Base-by-base conservation (phyloP, 768 basidiomycete species). In the Kwoniella dejecticola region DNA sequence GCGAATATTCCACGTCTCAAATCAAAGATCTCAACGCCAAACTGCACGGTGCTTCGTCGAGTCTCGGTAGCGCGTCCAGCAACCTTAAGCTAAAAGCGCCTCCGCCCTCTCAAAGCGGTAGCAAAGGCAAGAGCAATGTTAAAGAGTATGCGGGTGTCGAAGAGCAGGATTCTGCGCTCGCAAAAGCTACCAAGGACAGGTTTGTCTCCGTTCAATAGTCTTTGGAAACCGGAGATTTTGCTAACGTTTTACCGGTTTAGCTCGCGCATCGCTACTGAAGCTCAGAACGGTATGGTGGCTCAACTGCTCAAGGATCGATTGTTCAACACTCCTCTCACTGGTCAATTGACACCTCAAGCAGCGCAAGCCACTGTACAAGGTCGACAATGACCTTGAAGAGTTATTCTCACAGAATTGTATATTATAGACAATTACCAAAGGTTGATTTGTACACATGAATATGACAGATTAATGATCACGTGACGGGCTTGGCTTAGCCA, bases 241-340 rank as follows among this genome's bases (percentile, higher is more conserved):
- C 46, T 48, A 23, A 48, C 23, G 3, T 13, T 15, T 26, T 38
- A 52, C 47, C 23, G 53, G 46, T 11, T 26, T 70, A 97, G 94
- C 76, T 87, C 86, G 40, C 92, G 89, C 71, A 91, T 97, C 55
- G 87, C 92, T 0, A 84, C 88, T 3, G 93, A 97, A 75, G 90
- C 90, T 1, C 91, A 95, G 68, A 93, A 97, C 68, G 94, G 92
- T 1, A 85, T 98, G 55, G 92, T 96, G 62, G 83, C 92, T 1
- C 94, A 97, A 75, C 86, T 95, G 4, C 83, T 98, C 75, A 97
- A 98, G 77, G 92, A 95, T 64, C 84, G 91, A 44, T 85, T 97
- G 40, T 96, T 97, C 76, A 81, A 79, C 38, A 62, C 70, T 19
- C 66, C 69, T 30, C 57, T 72, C 10, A 60, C 46, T 2, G 52